Evolutionary conservation across 2,329 filamentous ascomycete species (phyloP).

Genomic region (Aureobasidium sp.): DNA sequence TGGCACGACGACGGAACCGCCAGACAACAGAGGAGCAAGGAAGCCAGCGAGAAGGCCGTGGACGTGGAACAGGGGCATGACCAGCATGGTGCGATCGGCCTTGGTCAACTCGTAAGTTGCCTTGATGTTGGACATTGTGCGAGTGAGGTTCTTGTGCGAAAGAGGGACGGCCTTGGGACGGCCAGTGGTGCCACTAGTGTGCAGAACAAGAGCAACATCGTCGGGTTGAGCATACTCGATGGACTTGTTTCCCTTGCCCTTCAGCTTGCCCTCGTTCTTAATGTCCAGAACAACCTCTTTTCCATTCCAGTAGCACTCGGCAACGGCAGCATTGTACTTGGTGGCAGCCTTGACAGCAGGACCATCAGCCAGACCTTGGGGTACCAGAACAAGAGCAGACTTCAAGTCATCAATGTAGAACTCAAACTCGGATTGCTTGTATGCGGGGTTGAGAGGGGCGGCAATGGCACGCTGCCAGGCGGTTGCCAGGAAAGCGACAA

Average conservation of each 20-base stretch:
- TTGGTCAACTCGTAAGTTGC: conserved; percentile 66
- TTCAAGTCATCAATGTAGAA: conserved; percentile 87
- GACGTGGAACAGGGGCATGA: conserved; percentile 89
- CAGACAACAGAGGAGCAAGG: conserved; percentile 66
- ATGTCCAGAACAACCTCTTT: conserved; percentile 67
- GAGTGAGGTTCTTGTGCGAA: conserved; percentile 71
- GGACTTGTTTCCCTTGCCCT: conserved; percentile 40
- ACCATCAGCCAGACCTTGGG: conserved; percentile 58
- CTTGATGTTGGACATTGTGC: conserved; percentile 76
- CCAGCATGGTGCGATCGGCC: conserved; percentile 71
- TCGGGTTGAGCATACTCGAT: conserved; percentile 57
- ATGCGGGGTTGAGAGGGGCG: conserved; percentile 78
- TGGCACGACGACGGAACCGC: conserved; percentile 74
- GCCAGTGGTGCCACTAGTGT: conserved; percentile 80
- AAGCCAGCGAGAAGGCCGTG: conserved; percentile 81
- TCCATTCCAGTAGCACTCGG: conserved; percentile 76
- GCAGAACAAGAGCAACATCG: conserved; percentile 73
- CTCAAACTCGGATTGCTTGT: conserved; percentile 85
- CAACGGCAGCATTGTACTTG: conserved; percentile 76
- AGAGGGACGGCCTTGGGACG: conserved; percentile 79
- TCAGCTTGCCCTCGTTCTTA: conserved; percentile 65
- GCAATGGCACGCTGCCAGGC: conserved; percentile 80
- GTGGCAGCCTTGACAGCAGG: conserved; percentile 69
- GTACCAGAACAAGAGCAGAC: conserved; percentile 70
- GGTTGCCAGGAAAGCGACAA: conserved; percentile 77